Conservation (phyloP, 176 grass and related monocot genomes). For the Carex kokanica region DNA sequence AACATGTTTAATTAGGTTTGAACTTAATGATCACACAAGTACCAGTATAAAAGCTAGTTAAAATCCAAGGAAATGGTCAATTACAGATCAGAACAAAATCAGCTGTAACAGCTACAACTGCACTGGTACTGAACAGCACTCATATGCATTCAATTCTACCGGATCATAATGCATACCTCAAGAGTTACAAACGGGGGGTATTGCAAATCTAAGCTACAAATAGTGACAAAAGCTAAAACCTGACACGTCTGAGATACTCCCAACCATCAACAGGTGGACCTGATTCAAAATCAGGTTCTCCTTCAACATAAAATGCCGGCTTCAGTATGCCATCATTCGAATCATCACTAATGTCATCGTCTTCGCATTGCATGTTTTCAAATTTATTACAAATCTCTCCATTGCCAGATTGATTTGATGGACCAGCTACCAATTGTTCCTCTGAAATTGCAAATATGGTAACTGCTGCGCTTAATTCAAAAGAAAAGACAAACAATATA, state of each 20-base stretch:
- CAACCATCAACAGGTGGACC: constrained; percentile 71
- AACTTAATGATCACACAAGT: background rate
- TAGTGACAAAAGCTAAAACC: constrained; percentile 34
- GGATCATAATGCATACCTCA: background rate
- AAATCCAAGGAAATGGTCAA: background rate
- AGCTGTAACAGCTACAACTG: background rate
- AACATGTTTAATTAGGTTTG: background rate
- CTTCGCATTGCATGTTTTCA: constrained; percentile 32
- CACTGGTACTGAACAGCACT: background rate
- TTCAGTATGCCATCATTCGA: constrained; percentile 60
- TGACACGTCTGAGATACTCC: constrained; percentile 93
- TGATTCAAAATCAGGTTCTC: constrained; percentile 90
- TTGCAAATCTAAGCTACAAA: background rate
- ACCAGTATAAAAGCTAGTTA: background rate
- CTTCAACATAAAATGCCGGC: constrained; percentile 70
- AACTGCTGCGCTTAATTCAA: background rate
- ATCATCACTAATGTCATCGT: constrained; percentile 44
- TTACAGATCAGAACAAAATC: background rate
- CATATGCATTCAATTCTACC: background rate
- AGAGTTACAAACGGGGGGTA: background rate
- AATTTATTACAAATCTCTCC: constrained; percentile 24
- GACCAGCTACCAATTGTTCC: constrained; percentile 9
- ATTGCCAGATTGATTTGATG: constrained; percentile 21
- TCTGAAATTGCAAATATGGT: background rate
- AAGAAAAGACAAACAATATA: background rate